Base-by-base conservation (phyloP, 805 yeast genomes). In the Wickerhamiella siamensis region DNA sequence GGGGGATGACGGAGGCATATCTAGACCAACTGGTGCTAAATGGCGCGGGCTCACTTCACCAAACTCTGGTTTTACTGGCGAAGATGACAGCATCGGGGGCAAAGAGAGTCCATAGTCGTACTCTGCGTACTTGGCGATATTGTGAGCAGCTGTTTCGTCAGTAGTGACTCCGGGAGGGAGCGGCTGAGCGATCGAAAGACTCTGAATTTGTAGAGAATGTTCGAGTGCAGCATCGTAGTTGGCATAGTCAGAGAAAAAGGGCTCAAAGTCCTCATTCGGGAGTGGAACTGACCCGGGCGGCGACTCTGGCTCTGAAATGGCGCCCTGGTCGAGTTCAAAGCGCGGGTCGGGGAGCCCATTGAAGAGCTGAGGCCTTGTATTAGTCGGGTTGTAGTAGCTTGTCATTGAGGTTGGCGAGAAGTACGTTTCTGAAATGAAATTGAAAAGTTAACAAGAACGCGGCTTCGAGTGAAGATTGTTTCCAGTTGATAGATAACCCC, bases 111-210 rank as follows among this genome's bases (percentile, higher is more conserved):
- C 10, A 12, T 24, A 24, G 10, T 24, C 29, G 12, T 6, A 12
- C 12, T 24, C 29, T 6, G 29, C 29, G 12, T 8, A 24, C 26
- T 4, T 32, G 17, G 22, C 26, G 31, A 14, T 14, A 6, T 3
- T 14, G 17, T 38, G 36, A 18, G 36, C n/a, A 26, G 29, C 29
- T 5, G 41, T 15, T 2, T 17, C 27, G 5, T 22, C 33, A 3
- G 37, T 6, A 6, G 29, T 6, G 15, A 31, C 15, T 10, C n/a
- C n/a, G 4, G 38, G 16, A 12, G 27, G 33, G 9, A 31, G 18
- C 36, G 43, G 44, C 14, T 44, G 39, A n/a, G 83, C 79, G 36
- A 79, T 79, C 50, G 72, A 82, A 44, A 79, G 64, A 42, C 77
- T 84, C 53, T 73, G 77, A 20, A 75, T 57, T 12, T 67, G 61